These are phyloP conservation scores for Termitomyces sp. DNA, from an alignment of 768 basidiomycete genomes.

Conservation along the genomic window DNA sequence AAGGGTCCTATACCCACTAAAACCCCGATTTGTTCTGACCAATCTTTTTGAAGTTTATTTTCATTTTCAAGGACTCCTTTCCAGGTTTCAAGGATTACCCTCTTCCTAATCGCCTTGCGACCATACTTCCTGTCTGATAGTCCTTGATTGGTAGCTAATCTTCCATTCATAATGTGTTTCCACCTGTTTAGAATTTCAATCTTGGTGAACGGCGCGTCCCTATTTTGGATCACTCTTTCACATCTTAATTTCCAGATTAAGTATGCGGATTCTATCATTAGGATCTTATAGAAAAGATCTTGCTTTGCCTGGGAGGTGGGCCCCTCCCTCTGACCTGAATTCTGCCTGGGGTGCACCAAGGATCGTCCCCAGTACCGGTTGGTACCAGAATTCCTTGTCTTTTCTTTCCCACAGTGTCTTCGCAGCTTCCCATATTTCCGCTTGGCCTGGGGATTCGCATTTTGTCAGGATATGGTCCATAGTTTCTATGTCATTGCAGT, in stretches of 20 bases:
- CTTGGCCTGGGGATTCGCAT: not conserved
- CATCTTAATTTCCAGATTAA: not conserved
- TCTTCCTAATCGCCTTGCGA: no score
- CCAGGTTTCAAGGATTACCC: no score
- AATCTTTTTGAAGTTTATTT: no score
- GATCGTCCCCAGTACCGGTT: not conserved
- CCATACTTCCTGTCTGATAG: no score
- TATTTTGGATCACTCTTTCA: not conserved
- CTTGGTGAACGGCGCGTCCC: not conserved
- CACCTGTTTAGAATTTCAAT: not conserved
- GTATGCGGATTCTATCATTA: not conserved
- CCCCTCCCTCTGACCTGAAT: not conserved
- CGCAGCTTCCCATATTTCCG: not conserved
- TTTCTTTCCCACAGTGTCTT: not conserved
- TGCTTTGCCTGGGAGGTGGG: not conserved
- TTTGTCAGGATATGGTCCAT: slow-evolving; percentile 4
- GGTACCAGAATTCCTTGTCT: not conserved
- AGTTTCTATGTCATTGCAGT: not conserved
- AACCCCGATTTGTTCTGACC: no score
- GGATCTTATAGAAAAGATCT: not conserved
- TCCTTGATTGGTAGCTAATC: no score
- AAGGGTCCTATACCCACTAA: no score
- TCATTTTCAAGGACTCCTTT: no score
- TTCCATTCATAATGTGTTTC: not conserved
- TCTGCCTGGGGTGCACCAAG: not conserved